These are phyloP conservation scores for Colletotrichum plurivorum DNA, from an alignment of 2,329 filamentous ascomycete genomes.

Conservation along the genomic window DNA sequence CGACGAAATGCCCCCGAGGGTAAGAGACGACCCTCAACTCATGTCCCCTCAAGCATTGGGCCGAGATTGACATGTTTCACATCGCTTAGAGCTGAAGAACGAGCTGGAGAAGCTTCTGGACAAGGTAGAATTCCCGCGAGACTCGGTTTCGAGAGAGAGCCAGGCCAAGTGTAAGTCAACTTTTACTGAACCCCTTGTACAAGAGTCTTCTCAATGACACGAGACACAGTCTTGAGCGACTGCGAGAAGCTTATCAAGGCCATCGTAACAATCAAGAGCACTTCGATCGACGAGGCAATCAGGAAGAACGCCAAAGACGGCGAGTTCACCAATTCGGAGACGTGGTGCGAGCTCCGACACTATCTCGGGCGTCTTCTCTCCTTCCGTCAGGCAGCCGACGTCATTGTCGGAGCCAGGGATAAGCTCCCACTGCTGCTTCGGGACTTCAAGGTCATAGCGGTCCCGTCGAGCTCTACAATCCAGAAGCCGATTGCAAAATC, in stretches of 20 bases:
- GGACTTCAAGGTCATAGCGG: constrained; percentile 45
- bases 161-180: constrained; percentile 9
- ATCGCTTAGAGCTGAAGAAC: too few relatives aligned
- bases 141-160: neutral
- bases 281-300: constrained; percentile 17
- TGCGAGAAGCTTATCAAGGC: constrained; percentile 18
- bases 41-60: too few relatives aligned
- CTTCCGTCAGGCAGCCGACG: constrained; percentile 41
- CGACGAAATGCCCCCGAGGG: neutral
- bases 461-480: constrained; percentile 46
- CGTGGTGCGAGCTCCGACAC: constrained; percentile 50
- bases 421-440: constrained; percentile 50
- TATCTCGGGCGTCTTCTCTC: constrained; percentile 44
- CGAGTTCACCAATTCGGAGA: constrained; percentile 37
- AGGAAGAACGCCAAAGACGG: constrained; percentile 8
- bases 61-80: neutral
- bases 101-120: too few relatives aligned
- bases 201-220: neutral
- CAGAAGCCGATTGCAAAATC: constrained; percentile 39
- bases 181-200: neutral
- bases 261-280: neutral
- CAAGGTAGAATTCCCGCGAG: neutral
- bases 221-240: neutral
- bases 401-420: constrained; percentile 41
- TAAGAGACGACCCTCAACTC: neutral